phyloP scores from a whole-genome alignment of 306 rosid genomes.

The Cucumis sativus region Cucumber_9930_V3 NC_026660.2:6884501-6885000 shows the following conservation, averaged over 20 bases:
- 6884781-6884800: neutral
- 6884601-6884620: neutral
- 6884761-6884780: neutral
- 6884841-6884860: neutral
- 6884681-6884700: neutral
- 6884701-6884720: neutral
- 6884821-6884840: neutral
- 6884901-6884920: neutral
- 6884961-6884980: neutral
- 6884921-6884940: neutral
- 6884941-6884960: neutral
- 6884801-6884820: neutral
- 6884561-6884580: neutral
- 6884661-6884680: neutral
- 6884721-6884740: neutral
- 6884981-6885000: neutral
- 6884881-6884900: neutral
- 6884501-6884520: neutral
- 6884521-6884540: neutral
- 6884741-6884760: neutral
- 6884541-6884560: neutral
- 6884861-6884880: neutral
- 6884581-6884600: neutral
- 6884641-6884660: neutral
- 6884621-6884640: neutral